Percentiles rank a stretch among this genome's conserved stretches.
Conservation (phyloP, 805 yeast species). For the Nakazawaea holstii region DNA sequence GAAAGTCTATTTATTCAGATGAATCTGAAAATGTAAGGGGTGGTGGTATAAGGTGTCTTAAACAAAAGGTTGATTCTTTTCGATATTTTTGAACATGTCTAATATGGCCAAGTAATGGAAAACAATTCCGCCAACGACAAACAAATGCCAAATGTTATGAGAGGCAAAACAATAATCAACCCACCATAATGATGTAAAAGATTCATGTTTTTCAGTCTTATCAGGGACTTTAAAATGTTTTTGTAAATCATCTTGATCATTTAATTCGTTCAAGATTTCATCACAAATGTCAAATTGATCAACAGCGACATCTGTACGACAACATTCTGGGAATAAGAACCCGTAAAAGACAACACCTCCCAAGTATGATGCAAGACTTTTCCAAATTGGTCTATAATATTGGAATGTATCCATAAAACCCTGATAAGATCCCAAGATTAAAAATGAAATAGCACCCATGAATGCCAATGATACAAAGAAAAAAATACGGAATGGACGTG, state of each 20-base stretch:
- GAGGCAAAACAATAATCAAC: slow-evolving; percentile 69
- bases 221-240: slow-evolving; percentile 38
- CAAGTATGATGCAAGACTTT: slow-evolving; percentile 70
- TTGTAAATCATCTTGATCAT: slow-evolving; percentile 21
- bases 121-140: slow-evolving; percentile 82
- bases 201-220: slow-evolving; percentile 23
- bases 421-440: slow-evolving; percentile 47
- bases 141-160: slow-evolving; percentile 92
- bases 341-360: slow-evolving; percentile 87
- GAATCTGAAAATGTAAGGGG: not conserved
- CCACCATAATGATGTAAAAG: slow-evolving; percentile 72
- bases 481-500: slow-evolving; percentile 69
- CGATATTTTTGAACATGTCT: slow-evolving; percentile 49
- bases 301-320: slow-evolving; percentile 64
- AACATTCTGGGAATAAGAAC: slow-evolving; percentile 82
- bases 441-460: slow-evolving; percentile 65
- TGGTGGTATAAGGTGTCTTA: not conserved
- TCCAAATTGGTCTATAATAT: slow-evolving; percentile 64
- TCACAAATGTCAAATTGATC: slow-evolving; percentile 34
- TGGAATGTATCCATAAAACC: slow-evolving; percentile 48
- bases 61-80: not conserved
- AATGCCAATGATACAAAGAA: slow-evolving; percentile 77
- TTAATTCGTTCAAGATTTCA: slow-evolving; percentile 25
- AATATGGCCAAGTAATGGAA: slow-evolving; percentile 82
- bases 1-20: too few species aligned